Evolutionary conservation across 768 basidiomycete species (phyloP).

Genomic region (Termitomyces sp.): DNA sequence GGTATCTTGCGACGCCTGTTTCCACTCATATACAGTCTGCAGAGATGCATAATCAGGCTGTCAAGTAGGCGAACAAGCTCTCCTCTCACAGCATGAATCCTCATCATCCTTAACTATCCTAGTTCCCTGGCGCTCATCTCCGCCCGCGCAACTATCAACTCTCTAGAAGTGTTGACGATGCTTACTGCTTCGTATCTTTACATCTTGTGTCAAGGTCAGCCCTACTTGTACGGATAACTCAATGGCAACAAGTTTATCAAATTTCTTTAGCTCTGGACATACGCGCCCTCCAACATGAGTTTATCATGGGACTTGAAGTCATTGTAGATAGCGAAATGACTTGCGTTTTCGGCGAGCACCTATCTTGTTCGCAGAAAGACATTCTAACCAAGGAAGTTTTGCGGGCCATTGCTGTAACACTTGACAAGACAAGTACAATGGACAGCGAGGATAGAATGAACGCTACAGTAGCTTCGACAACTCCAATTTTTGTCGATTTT

Average conservation of each 20-base stretch:
- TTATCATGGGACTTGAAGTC: constrained; percentile 37
- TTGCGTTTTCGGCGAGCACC: constrained; percentile 34
- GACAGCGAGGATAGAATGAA: constrained; percentile 66
- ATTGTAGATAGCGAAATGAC: constrained; percentile 47
- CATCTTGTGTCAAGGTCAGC: constrained; percentile 56
- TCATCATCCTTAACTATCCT: background rate
- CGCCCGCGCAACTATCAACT: constrained; percentile 64
- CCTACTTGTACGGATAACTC: background rate
- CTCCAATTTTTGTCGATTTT: constrained; percentile 41
- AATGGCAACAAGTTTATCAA: background rate
- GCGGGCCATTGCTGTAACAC: constrained; percentile 37
- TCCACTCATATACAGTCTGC: constrained; percentile 78
- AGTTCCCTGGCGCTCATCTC: constrained; percentile 66
- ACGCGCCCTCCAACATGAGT: constrained; percentile 64
- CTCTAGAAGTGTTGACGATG: constrained; percentile 65
- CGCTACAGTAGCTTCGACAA: constrained; percentile 50
- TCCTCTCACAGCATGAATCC: background rate
- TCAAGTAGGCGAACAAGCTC: constrained; percentile 48
- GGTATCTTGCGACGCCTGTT: constrained; percentile 72
- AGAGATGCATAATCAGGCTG: constrained; percentile 82
- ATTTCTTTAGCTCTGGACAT: constrained; percentile 57
- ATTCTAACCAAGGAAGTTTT: constrained; percentile 30
- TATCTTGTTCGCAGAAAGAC: constrained; percentile 24
- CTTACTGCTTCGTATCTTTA: constrained; percentile 70
- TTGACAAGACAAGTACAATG: constrained; percentile 66